These are phyloP conservation scores for Anaeramoeba flamelloides DNA, from an alignment of 78 protist genomes.

Conservation along the genomic window DNA sequence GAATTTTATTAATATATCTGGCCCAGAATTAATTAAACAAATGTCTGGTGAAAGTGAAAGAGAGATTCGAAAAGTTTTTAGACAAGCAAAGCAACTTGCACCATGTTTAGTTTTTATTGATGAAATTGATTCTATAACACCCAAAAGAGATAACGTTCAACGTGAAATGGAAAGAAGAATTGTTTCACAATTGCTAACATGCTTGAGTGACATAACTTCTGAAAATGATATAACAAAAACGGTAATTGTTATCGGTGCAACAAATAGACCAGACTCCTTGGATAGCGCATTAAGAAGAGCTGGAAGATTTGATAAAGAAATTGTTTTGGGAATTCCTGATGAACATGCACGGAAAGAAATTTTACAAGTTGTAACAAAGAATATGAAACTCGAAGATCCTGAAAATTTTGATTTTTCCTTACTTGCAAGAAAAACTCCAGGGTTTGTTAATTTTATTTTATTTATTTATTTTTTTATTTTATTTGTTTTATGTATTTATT, in stretches of 20 bases:
- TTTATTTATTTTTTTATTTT: too few species aligned
- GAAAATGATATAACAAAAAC: background rate
- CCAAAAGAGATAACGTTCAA: background rate
- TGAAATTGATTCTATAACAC: background rate
- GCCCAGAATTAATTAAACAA: background rate
- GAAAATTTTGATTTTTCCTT: background rate
- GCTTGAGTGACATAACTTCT: background rate
- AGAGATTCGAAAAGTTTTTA: background rate
- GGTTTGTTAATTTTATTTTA: background rate
- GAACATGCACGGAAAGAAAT: background rate
- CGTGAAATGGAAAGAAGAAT: background rate
- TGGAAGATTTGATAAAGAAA: conserved; percentile 92
- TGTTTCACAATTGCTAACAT: background rate
- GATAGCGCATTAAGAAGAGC: conserved; percentile 88
- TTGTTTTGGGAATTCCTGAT: background rate
- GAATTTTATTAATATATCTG: background rate
- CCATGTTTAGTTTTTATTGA: background rate
- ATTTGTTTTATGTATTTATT: too few species aligned
- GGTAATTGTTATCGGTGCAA: conserved; percentile 85
- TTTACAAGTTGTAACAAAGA: background rate
- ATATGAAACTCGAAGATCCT: background rate
- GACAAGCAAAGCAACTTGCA: background rate
- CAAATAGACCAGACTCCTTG: conserved; percentile 81
- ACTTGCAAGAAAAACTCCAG: background rate
- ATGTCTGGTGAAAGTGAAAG: background rate